These are phyloP conservation scores for Colletotrichum endophyticum DNA, from an alignment of 2,329 filamentous ascomycete species.

Conservation along the genomic window DNA sequence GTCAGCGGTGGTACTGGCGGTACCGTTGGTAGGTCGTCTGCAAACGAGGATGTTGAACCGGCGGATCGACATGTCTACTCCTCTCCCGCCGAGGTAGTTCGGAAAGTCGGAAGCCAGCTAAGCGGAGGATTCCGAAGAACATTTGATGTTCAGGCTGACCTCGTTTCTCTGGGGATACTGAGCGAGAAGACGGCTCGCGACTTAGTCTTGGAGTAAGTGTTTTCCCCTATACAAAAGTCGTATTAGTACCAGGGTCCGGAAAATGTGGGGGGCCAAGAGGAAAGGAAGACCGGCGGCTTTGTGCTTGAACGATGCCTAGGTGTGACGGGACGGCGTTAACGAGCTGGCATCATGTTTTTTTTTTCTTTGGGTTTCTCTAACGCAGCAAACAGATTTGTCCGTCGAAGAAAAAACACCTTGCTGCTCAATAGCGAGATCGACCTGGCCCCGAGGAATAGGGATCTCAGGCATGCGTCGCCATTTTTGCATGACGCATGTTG, in stretches of 20 bases:
- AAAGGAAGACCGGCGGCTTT: background rate
- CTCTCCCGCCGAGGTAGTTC: slow-evolving; percentile 14
- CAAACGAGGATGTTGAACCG: slow-evolving; percentile 12
- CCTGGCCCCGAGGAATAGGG: slow-evolving; percentile 16
- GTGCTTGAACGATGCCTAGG: background rate
- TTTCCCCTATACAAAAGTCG: background rate
- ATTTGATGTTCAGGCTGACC: slow-evolving; percentile 10
- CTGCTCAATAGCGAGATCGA: slow-evolving; percentile 14
- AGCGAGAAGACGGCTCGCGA: slow-evolving; percentile 4
- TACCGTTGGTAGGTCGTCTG: background rate
- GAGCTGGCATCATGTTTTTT: background rate
- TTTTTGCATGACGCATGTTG: slow-evolving; percentile 46
- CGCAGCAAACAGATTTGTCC: background rate
- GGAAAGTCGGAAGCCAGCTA: slow-evolving; percentile 16
- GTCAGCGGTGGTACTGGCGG: background rate
- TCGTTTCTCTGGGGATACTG: slow-evolving; percentile 9
- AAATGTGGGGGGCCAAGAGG: background rate
- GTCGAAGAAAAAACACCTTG: slow-evolving; percentile 3
- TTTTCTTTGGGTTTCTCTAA: background rate
- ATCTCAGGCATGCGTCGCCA: slow-evolving; percentile 36
- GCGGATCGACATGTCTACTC: slow-evolving; percentile 13
- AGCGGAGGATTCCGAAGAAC: slow-evolving; percentile 11
- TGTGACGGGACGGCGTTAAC: background rate
- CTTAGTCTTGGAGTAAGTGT: slow-evolving; percentile 7
- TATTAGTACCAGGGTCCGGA: background rate